A percentile compares a stretch with the other conserved stretches of the same genome.
phyloP scores from a whole-genome alignment of 2,329 filamentous ascomycete species.

The Coccinonectria pachysandricola region DNA sequence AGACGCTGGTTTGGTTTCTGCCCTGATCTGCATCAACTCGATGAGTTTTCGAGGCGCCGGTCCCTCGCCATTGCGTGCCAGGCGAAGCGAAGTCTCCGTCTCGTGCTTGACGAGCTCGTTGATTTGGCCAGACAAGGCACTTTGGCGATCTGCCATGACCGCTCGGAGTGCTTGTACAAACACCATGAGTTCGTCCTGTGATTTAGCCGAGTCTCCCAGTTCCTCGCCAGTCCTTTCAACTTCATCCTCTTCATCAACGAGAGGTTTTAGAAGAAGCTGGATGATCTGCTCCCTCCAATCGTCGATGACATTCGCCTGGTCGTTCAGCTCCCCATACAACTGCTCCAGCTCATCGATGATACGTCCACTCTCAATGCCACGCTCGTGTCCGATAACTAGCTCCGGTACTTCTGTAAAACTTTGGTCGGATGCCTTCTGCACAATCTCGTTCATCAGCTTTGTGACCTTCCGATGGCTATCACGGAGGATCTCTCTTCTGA shows the following conservation, averaged over 20 bases:
- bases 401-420: constrained; percentile 54
- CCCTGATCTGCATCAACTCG: constrained; percentile 38
- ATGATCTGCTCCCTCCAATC: constrained; percentile 67
- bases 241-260: constrained; percentile 72
- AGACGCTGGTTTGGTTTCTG: constrained; percentile 39
- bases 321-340: constrained; percentile 57
- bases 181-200: constrained; percentile 80
- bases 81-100: constrained; percentile 46
- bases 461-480: constrained; percentile 31
- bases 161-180: constrained; percentile 73
- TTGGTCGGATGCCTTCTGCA: constrained; percentile 39
- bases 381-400: constrained; percentile 36
- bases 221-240: constrained; percentile 77
- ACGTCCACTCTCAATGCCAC: constrained; percentile 62
- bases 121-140: constrained; percentile 64
- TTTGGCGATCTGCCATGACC: constrained; percentile 67
- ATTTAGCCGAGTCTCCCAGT: constrained; percentile 75
- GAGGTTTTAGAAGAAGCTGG: constrained; percentile 58
- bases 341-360: constrained; percentile 56
- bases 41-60: constrained; percentile 57
- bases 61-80: constrained; percentile 54
- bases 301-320: constrained; percentile 60
- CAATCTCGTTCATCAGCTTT: constrained; percentile 52
- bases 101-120: constrained; percentile 70
- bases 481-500: constrained; percentile 70